phyloP scores from a whole-genome alignment of 129 eudicot species.

The Calendula officinalis region DNA sequence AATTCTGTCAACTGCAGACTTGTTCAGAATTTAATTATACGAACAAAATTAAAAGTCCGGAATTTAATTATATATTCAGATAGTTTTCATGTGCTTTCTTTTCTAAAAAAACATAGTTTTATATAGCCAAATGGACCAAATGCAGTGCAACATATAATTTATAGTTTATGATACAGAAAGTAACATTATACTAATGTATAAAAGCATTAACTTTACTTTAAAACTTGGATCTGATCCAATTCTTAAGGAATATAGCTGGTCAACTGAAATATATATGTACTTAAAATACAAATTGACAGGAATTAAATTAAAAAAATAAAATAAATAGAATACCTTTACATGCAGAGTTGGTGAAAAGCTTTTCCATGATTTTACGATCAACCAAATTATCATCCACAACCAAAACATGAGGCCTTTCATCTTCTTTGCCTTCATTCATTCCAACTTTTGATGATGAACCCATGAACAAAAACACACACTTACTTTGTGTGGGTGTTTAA shows the following conservation, averaged over 20 bases:
- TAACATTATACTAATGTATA: not conserved
- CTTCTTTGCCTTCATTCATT: constrained; percentile 21
- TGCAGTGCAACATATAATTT: constrained; percentile 18
- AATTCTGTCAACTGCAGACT: not conserved
- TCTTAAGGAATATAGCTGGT: constrained; percentile 1
- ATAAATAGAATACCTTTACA: constrained; percentile 40
- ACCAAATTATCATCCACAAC: constrained; percentile 60
- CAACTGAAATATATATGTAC: not conserved
- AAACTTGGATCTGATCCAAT: constrained; percentile 31
- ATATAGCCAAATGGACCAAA: constrained; percentile 15
- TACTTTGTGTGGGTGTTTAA: not conserved
- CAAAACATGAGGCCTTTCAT: constrained; percentile 50
- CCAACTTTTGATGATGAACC: constrained; percentile 28
- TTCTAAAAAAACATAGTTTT: not conserved
- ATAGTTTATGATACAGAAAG: not conserved
- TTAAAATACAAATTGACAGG: constrained; percentile 3
- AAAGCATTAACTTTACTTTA: not conserved
- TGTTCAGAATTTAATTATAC: too few species aligned
- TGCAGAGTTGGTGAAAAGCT: constrained; percentile 61
- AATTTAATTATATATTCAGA: too few species aligned
- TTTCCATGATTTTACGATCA: constrained; percentile 59
- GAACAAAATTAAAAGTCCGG: too few species aligned
- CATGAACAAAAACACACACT: constrained; percentile 12
- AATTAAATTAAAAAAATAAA: not conserved
- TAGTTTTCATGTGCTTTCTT: not conserved